Base-by-base conservation (phyloP, 106 monocot genomes). In the Platanthera zijinensis region DNA sequence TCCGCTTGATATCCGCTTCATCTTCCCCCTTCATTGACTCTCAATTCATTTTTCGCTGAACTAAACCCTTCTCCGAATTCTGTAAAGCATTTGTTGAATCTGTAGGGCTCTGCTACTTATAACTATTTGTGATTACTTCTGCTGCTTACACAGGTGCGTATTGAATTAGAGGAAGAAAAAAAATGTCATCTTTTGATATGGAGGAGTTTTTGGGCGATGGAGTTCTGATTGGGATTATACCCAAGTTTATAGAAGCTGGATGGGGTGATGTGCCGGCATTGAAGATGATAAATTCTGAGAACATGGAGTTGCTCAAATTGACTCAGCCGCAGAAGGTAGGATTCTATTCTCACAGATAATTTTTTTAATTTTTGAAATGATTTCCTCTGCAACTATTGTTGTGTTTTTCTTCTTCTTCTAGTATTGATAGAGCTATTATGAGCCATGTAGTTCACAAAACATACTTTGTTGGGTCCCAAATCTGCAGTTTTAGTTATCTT, bases 121-220 rank as follows among this genome's bases (percentile, higher is more conserved):
- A 39, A 39, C 39, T 39, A 39, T 39, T 39, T 39, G 39, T 39
- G 39, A 5, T 63, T 63, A 45, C 45, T 69, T 45, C 45, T 32
- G 45, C 15, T 10, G 11, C 6, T 69, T 12, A 39, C 15, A 5
- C 32, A 45, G 15, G 69, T 1, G 14, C 15, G 8, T 69, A 45
- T 9, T 39, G 69, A 69, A 4, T 71, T 0, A 49, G 49, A 46
- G 39, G 25, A 79, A 13, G 51, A 76, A 39, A 74, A n/a, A 21
- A 5, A 59, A 83, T 79, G 83, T 47, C 78, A 3, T 83, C 83
- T 50, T 83, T 78, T 56, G 51, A 49, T 5, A 75, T 83, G 52
- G 83, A 83, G 63, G 83, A 83, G n/a, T 83, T 77, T 51, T 10
- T 83, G 9, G 83, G 83, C 3, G 78, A 83, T 6, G 83, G 83